Base-by-base conservation (phyloP, 169 alveolate species). In the Eimeria sp. region DNA sequence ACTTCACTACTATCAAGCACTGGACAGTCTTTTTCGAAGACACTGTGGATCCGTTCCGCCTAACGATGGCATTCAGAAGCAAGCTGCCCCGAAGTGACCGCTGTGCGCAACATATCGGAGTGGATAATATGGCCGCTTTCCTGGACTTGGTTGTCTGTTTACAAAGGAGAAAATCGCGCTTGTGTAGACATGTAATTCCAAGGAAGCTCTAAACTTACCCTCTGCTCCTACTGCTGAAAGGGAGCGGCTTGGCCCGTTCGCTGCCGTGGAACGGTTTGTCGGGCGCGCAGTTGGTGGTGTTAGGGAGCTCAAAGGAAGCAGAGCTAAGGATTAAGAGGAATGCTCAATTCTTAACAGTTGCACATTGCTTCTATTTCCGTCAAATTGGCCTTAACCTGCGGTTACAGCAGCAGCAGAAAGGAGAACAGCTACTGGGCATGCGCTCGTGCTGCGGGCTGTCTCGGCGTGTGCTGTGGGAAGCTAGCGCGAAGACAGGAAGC, bases 401-500 rank as follows among this genome's bases (percentile, higher is more conserved):
- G 47, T 25, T 27, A 45, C 78, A 67, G 47, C 78, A 67, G 78
- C 78, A 40, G 82, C 82, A 72, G 22, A 72, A 51, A 43, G 63
- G 63, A 49, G 40, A 76, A 40, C 87, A 47, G 87, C 65, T 25
- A 30, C n/a, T 61, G 65, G 87, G 49, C 65, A 76, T 76, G 87
- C 65, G 87, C 87, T 43, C 63, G 63, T 76, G 87, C 87, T 49
- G 87, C 87, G 65, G 82, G 87, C 87, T 76, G 87, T 76, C 87
- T 76, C 87, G 87, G 65, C 34, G 87, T 20, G 87, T 76, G 87
- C 87, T 76, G 87, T 40, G 18, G 82, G 40, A 72, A 72, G 82
- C 82, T 72, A 72, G 82, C 82, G 43, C 82, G 82, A 72, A 72
- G 82, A 72, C 82, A 40, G 82, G 82, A 72, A 40, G 82, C 54